These are phyloP conservation scores for Inonotus obliquus DNA, from an alignment of 1,284 basidiomycete genomes.

Conservation along the genomic window DNA sequence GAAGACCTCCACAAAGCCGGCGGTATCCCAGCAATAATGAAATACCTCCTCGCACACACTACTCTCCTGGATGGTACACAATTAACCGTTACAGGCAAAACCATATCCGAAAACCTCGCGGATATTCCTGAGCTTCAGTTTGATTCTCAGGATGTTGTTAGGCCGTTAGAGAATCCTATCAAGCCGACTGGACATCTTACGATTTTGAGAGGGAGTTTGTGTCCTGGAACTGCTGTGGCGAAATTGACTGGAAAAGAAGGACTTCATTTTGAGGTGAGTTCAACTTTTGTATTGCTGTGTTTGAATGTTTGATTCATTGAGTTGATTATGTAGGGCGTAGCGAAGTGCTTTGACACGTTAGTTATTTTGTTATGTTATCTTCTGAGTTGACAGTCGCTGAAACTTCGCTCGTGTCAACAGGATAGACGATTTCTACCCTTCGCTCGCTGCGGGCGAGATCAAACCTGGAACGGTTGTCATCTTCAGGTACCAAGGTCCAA, in stretches of 20 bases:
- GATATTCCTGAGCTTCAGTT: constrained; percentile 76
- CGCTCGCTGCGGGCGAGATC: constrained; percentile 81
- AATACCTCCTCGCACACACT: constrained; percentile 85
- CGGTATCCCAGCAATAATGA: constrained; percentile 78
- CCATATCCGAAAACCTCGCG: constrained; percentile 86
- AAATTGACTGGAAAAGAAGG: constrained; percentile 98
- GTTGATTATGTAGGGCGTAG: constrained; percentile 46
- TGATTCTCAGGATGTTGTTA: constrained; percentile 80
- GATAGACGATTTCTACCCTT: constrained; percentile 79
- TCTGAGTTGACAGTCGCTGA: background rate
- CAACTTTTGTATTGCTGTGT: constrained; percentile 19
- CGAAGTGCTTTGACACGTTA: constrained; percentile 74
- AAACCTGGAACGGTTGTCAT: constrained; percentile 84
- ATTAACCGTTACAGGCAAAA: constrained; percentile 93
- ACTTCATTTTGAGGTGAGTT: constrained; percentile 76
- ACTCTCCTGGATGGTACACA: constrained; percentile 87
- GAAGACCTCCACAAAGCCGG: constrained; percentile 93
- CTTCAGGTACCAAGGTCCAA: constrained; percentile 93
- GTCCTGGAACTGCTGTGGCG: constrained; percentile 88
- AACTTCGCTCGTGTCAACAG: constrained; percentile 33
- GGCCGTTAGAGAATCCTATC: constrained; percentile 78
- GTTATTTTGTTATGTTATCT: background rate
- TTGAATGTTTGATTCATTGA: background rate
- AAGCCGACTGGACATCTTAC: constrained; percentile 91
- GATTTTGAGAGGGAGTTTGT: constrained; percentile 87